phyloP scores from a whole-genome alignment of 805 yeast genomes.

The Tetrapisispora arboricola region DNA sequence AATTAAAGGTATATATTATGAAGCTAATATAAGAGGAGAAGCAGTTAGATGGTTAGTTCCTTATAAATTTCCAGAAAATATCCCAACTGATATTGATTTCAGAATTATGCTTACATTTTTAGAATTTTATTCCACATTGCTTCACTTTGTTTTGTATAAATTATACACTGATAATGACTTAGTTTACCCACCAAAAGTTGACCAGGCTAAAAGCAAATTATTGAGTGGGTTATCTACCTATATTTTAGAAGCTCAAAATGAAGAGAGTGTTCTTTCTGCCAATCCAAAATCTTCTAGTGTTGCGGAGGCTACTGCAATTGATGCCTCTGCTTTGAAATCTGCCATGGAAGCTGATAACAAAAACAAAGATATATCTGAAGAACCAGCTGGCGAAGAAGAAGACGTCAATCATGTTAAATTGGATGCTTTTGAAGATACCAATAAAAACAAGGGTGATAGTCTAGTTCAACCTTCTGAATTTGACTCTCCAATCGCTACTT shows the following conservation, averaged over 20 bases:
- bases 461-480: slow-evolving; percentile 60
- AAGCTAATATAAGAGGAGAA: slow-evolving; percentile 83
- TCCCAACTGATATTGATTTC: slow-evolving; percentile 91
- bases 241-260: slow-evolving; percentile 47
- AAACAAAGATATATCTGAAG: slow-evolving; percentile 30
- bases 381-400: slow-evolving; percentile 28
- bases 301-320: slow-evolving; percentile 27
- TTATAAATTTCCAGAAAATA: slow-evolving; percentile 90
- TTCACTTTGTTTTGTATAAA: slow-evolving; percentile 79
- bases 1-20: slow-evolving; percentile 93
- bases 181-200: slow-evolving; percentile 84
- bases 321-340: slow-evolving; percentile 43
- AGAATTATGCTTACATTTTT: slow-evolving; percentile 93
- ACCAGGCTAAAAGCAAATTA: slow-evolving; percentile 61
- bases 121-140: slow-evolving; percentile 86
- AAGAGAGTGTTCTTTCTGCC: slow-evolving; percentile 29
- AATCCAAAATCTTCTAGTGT: slow-evolving; percentile 18
- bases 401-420: slow-evolving; percentile 41
- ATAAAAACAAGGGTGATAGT: slow-evolving; percentile 54
- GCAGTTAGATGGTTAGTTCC: slow-evolving; percentile 95
- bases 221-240: slow-evolving; percentile 84
- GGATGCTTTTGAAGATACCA: slow-evolving; percentile 62
- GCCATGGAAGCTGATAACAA: slow-evolving; percentile 36
- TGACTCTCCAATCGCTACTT: slow-evolving; percentile 48
- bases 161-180: slow-evolving; percentile 78